Base-by-base conservation (phyloP, 2,329 filamentous ascomycete species). In the Fusarium sp. region DNA sequence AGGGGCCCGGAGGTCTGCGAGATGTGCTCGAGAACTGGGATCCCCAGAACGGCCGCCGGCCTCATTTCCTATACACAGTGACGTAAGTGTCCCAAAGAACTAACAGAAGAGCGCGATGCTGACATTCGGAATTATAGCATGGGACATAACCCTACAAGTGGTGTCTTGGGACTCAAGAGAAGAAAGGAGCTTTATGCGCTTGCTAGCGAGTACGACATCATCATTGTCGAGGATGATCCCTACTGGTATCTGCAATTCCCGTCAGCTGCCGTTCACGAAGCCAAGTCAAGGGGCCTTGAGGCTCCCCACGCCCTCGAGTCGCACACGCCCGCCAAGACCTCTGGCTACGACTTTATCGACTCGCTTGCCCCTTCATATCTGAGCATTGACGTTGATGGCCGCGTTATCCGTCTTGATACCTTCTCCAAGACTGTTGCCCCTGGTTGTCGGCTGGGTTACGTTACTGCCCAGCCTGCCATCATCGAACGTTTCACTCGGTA, bases 211-310 rank as follows among this genome's bases (percentile, higher is more conserved):
- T 97, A 94, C 82, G 94, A 98, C 79, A 88, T 98, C 68, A 88
- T 98, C 75, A 97, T 98, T 70, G 83, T 97, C 66, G 95, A 98
- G 80, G 95, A 98, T 75, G 95, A 98, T 68, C 95, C 95, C 7
- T 98, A 98, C 83, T 98, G 94, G 93, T 95, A 96, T 79, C 86
- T 98, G 9, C 95, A 98, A 78, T 98, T 89, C 80, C 94, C 94
- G 0, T 92, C 92, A 1, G 91, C 92, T 0, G 87, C 83, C 56
- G 48, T 77, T 28, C 80, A 81, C 50, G 83, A 89, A 76, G 83
- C 88, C 73, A 83, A 85, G 75, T 84, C 86, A 16, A 80, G 85
- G 40, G 78, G 78, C 55, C 71, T 78, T 37, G 80, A 75, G 47
- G 73, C 72, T 57, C 78, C 78, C 48, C 74, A 62, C 65, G 15